Percentiles rank a stretch among this genome's conserved stretches.
Conservation (phyloP, 768 basidiomycete genomes). For the Russula emetica region DNA sequence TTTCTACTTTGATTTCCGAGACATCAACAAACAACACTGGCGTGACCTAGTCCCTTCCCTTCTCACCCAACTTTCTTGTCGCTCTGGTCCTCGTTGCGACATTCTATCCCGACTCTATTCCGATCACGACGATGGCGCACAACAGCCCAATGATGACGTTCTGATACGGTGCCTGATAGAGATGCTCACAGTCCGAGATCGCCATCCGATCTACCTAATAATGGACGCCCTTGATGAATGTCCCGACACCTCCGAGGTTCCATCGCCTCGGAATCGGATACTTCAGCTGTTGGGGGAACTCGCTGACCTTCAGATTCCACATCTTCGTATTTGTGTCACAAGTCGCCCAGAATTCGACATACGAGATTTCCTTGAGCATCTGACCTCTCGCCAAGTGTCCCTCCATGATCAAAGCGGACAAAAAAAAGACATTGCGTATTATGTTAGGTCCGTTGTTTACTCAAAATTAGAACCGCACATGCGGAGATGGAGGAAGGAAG, state of each 20-base stretch:
- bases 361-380: neutral
- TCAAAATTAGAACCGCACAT: neutral
- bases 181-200: neutral
- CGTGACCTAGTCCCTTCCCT: slow-evolving; percentile 3
- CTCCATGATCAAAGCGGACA: slow-evolving; percentile 5
- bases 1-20: slow-evolving; percentile 3
- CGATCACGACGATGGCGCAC: neutral
- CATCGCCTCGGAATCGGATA: neutral
- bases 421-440: neutral
- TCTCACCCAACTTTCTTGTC: neutral
- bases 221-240: too few species aligned
- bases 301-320: neutral
- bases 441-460: neutral
- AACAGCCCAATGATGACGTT: neutral
- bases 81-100: neutral
- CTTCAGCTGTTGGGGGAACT: neutral
- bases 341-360: slow-evolving; percentile 10
- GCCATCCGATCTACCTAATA: too few species aligned
- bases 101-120: neutral
- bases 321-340: neutral
- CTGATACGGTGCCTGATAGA: neutral
- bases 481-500: neutral
- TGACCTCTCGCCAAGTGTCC: neutral
- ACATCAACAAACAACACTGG: neutral
- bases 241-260: too few species aligned